phyloP scores from a whole-genome alignment of 345 rosid species.

The Syzygium aqueum region DNA sequence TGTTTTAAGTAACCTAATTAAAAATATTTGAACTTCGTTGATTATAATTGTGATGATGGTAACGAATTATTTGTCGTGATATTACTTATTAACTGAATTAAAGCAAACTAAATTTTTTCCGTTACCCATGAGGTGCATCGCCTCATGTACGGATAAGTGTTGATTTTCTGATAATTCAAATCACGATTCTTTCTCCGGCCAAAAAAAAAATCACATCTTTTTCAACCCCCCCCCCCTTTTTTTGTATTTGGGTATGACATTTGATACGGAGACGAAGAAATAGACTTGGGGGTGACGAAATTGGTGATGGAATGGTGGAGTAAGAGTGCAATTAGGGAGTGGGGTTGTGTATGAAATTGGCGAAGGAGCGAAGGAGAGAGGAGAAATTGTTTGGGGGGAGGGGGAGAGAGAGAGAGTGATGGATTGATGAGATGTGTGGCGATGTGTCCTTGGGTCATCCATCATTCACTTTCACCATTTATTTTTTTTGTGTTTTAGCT shows the following conservation, averaged over 20 bases:
- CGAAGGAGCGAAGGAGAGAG: conserved; percentile 23
- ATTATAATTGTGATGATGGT: neutral
- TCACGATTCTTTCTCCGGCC: neutral
- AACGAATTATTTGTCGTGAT: neutral
- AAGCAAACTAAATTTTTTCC: neutral
- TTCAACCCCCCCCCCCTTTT: neutral
- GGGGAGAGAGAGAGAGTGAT: neutral
- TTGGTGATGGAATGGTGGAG: conserved; percentile 60
- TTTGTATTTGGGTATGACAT: neutral
- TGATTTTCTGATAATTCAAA: neutral
- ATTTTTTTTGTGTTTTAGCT: neutral
- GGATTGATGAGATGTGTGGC: neutral
- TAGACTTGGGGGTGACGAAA: conserved; percentile 53
- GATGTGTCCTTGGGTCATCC: conserved; percentile 16
- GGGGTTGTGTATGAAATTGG: conserved; percentile 40
- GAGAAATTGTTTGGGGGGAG: neutral
- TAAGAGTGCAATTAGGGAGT: conserved; percentile 44
- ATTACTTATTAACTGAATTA: no score
- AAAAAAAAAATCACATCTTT: neutral
- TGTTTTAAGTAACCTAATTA: neutral
- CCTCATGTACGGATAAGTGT: neutral
- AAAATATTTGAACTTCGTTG: neutral
- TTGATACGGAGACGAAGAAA: neutral
- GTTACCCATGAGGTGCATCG: neutral
- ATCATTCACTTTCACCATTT: conserved; percentile 21